Conservation (phyloP, 2,329 filamentous ascomycete species). For the Pseudogymnoascus sp. region DNA sequence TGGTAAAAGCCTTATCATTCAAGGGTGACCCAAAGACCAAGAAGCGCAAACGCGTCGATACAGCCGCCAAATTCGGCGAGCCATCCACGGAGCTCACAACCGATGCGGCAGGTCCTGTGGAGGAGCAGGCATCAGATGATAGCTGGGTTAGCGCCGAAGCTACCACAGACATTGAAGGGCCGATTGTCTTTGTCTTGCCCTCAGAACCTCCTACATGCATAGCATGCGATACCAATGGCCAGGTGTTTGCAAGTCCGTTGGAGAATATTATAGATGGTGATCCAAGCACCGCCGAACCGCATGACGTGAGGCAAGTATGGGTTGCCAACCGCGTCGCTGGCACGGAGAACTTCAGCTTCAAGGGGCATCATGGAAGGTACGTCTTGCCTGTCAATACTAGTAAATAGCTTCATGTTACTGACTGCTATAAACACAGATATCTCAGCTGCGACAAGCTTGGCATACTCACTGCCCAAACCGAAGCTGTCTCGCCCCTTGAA, state of each 20-base stretch:
- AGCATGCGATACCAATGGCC: conserved; percentile 79
- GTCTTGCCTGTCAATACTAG: conserved; percentile 22
- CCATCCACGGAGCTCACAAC: conserved; percentile 32
- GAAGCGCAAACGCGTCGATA: conserved; percentile 73
- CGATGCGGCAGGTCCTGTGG: conserved; percentile 32
- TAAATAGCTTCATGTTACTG: not conserved
- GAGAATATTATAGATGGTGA: conserved; percentile 87
- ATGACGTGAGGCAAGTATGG: conserved; percentile 95
- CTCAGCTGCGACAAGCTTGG: conserved; percentile 82
- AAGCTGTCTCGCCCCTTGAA: conserved; percentile 80
- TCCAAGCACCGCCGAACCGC: conserved; percentile 80
- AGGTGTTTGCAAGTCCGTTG: conserved; percentile 73
- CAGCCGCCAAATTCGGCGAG: conserved; percentile 35
- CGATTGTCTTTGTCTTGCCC: conserved; percentile 75
- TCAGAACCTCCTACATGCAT: conserved; percentile 68
- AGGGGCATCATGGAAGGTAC: conserved; percentile 80
- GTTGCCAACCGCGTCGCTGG: conserved; percentile 78
- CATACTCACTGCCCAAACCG: conserved; percentile 65
- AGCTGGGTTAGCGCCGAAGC: conserved; percentile 85
- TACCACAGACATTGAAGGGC: conserved; percentile 69
- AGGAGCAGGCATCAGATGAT: conserved; percentile 55
- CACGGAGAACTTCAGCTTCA: conserved; percentile 76
- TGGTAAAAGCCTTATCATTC: conserved; percentile 88
- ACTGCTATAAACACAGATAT: conserved; percentile 49
- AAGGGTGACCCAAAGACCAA: conserved; percentile 96